Evolutionary conservation across 176 grass and related monocot genomes (phyloP), one percentile per base, ranked within the genome.

Genomic region (Luzula sylvatica): DNA sequence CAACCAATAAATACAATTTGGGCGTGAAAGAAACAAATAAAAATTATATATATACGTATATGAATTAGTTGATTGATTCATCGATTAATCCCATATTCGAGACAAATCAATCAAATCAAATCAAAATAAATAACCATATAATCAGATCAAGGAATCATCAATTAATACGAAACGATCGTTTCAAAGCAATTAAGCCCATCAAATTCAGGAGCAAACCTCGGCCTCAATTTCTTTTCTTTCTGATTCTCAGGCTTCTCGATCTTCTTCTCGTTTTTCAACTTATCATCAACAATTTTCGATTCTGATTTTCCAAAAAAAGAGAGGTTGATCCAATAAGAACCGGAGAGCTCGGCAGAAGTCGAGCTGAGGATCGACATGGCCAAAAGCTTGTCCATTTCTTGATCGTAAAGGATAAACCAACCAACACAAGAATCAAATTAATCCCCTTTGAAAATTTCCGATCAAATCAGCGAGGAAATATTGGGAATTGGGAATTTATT

Each of bases 121-220:
- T 64, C 42, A 4, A 4, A 64, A 49, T 15, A 64, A 45, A 48
- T 64, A 64, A 23, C 43, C 42, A 64, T 46, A 50, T 67, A 18
- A 39, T 51, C 46, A 67, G 21, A 40, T 67, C 64, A 67, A 38
- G 17, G 23, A 54, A 67, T 52, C 46, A 45, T 46, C 59, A 14
- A 49, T 42, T 23, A 76, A 22, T 72, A 70, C 18, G 61, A 65
- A 2, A 88, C 53, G 38, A 88, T 88, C 40, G 85, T 83, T 61
- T 76, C 85, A 52, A 83, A 88, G 71, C 79, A 83, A 50, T 88
- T 52, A 55, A 88, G 78, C 13, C 85, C 85, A 24, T 88, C 85
- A 15, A 88, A 72, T 75, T 88, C 79, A 21, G 56, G 65, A 20
- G 85, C 79, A 50, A 88, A 72, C 29, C 79, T 67, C 4, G 75